Base-by-base conservation (phyloP, 2,329 filamentous ascomycete species). In the Hypomyces rosellus region DNA sequence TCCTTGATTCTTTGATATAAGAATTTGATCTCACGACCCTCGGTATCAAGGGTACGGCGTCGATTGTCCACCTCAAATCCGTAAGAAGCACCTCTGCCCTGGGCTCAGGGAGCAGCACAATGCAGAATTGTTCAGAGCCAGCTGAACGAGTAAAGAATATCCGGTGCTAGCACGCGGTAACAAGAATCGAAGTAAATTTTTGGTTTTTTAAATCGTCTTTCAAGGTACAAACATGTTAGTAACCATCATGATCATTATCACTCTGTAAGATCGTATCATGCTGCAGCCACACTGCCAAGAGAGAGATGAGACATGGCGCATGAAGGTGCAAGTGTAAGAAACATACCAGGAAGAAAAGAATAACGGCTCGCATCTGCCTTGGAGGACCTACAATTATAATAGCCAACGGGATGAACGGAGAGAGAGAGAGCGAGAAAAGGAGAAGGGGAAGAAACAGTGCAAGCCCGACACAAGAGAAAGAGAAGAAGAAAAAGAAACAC, bases 71-170 rank as follows among this genome's bases (percentile, higher is more conserved):
- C 25, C 25, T 8, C 25, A 11, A 30, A 30, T 30, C 25, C 25
- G 4, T 11, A 30, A 30, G 25, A 30, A 30, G 25, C 25, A 30
- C 25, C 25, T 30, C 9, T 30, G 25, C 25, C 25, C 25, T 30
- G 25, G 9, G 25, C 25, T 30, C 25, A 11, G 25, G 36, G 36
- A n/a, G 36, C 4, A n/a, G 36, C 4, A 13, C n/a, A 8, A 34
- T 44, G 41, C n/a, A n/a, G 20, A 15, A 8, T 39, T 39, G 15
- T 76, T 78, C 76, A 78, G 75, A 77, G 68, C 75, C 75, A 73
- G 75, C 75, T 78, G 75, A 78, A 77, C 59, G 61, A 59, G 59
- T 61, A 46, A 40, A 4, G 25, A 40, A 40, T n/a, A 16, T 11
- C 46, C 46, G n/a, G 46, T 30, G 46, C 46, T 42, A 43, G 13